Conservation (phyloP, 2,329 filamentous ascomycete genomes). For the Alternaria brassicicola region DNA sequence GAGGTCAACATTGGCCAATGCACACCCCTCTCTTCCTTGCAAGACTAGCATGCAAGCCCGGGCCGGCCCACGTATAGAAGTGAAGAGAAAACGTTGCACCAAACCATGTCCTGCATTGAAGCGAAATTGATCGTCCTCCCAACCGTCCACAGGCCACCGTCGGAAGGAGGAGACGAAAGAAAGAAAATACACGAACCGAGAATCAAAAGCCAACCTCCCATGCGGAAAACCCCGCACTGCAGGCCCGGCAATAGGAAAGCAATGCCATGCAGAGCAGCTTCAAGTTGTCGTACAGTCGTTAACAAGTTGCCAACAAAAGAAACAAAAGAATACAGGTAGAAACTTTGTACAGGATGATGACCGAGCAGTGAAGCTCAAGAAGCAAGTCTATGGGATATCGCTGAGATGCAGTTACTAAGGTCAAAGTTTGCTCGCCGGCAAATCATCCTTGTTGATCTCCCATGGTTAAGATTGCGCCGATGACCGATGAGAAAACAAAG, state of each 20-base stretch:
- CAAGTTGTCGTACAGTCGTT: slow-evolving; percentile 30
- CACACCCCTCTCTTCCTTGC: slow-evolving; percentile 7
- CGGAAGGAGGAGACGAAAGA: slow-evolving; percentile 12
- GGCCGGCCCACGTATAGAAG: slow-evolving; percentile 18
- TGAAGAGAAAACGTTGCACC: slow-evolving; percentile 3
- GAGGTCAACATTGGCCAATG: slow-evolving; percentile 17
- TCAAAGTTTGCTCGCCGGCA: slow-evolving; percentile 27
- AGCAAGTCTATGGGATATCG: slow-evolving; percentile 44
- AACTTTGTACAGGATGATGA: slow-evolving; percentile 14
- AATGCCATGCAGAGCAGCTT: slow-evolving; percentile 18
- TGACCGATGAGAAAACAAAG: slow-evolving; percentile 18
- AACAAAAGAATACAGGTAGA: slow-evolving; percentile 9
- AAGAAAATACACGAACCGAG: slow-evolving; percentile 4
- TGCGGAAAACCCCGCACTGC: slow-evolving; percentile 12
- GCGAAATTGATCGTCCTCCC: slow-evolving; percentile 12
- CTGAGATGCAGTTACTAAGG: slow-evolving; percentile 23
- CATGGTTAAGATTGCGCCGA: slow-evolving; percentile 18
- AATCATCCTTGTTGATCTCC: slow-evolving; percentile 12
- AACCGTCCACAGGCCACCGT: slow-evolving; percentile 1
- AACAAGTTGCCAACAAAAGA: slow-evolving; percentile 19
- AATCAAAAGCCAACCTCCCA: slow-evolving; percentile 25
- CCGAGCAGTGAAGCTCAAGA: slow-evolving; percentile 34
- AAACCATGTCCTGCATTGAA: slow-evolving; percentile 32
- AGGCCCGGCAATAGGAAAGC: not conserved
- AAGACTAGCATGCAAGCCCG: slow-evolving; percentile 8